A percentile compares a stretch with the other conserved stretches of the same genome.
Conservation (phyloP, 2,329 filamentous ascomycete species). For the Nothophoma quercina region DNA sequence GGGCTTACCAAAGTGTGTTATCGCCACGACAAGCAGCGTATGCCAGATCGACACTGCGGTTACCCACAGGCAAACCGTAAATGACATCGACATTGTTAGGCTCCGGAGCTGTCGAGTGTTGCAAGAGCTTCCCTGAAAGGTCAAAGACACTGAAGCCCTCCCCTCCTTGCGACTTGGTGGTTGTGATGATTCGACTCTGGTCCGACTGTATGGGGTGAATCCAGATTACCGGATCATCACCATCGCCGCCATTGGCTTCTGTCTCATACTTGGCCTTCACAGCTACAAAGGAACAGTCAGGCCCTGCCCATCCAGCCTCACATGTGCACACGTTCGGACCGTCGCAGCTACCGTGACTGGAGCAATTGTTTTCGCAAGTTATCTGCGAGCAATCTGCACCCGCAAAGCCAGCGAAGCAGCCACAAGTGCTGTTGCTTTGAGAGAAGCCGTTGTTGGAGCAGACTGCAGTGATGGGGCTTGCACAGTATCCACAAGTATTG, state of each 20-base stretch:
- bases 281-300: conserved; percentile 39
- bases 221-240: conserved; percentile 45
- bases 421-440: conserved; percentile 16
- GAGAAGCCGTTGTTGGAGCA: conserved; percentile 36
- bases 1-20: conserved; percentile 60
- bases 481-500: conserved; percentile 27
- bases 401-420: conserved; percentile 37
- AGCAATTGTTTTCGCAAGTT: conserved; percentile 37
- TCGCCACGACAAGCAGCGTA: conserved; percentile 62
- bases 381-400: conserved; percentile 30
- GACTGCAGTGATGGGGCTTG: conserved; percentile 18
- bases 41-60: conserved; percentile 56
- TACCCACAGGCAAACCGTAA: conserved; percentile 57
- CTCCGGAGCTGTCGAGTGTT: conserved; percentile 55
- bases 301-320: conserved; percentile 33
- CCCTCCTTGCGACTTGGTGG: conserved; percentile 59
- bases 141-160: conserved; percentile 61
- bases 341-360: conserved; percentile 34
- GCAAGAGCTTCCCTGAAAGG: conserved; percentile 57
- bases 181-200: conserved; percentile 60
- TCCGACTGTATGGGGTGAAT: conserved; percentile 42
- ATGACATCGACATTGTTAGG: conserved; percentile 65
- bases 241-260: conserved; percentile 43
- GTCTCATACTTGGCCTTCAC: conserved; percentile 43
- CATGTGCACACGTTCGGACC: conserved; percentile 40